phyloP scores from a whole-genome alignment of 169 alveolate species.

The Eimeria acervulina region DNA sequence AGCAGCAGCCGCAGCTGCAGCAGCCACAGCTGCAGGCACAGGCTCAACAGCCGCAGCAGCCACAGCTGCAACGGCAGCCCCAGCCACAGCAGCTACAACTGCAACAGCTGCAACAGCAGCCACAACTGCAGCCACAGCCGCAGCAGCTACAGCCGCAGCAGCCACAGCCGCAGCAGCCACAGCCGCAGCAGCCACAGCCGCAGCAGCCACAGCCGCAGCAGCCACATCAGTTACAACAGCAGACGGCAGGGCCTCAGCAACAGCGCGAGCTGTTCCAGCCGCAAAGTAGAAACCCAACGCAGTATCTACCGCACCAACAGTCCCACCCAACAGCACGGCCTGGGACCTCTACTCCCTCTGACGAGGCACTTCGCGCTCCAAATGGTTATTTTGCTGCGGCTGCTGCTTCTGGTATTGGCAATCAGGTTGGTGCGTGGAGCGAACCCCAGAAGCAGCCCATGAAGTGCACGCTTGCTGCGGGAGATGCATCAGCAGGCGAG shows the following conservation, averaged over 20 bases:
- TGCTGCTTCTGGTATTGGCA: background rate
- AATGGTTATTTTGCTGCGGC: slow-evolving; percentile 6
- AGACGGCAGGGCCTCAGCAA: background rate
- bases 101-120: slow-evolving; percentile 3
- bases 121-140: background rate
- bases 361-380: background rate
- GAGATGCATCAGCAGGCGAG: background rate
- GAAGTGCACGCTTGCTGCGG: background rate
- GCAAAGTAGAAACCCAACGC: background rate
- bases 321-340: background rate
- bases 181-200: slow-evolving; percentile 16
- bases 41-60: background rate
- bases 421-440: background rate
- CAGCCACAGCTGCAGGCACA: background rate
- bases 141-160: background rate
- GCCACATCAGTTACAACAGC: slow-evolving; percentile 1
- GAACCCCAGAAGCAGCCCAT: background rate
- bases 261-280: slow-evolving; percentile 6
- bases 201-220: slow-evolving; percentile 16
- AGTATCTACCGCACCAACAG: background rate
- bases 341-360: background rate
- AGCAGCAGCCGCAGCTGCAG: background rate
- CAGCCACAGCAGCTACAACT: background rate
- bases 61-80: slow-evolving; percentile 7
- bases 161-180: background rate